phyloP scores from a whole-genome alignment of 2,329 filamentous ascomycete genomes.

The Scorias spongiosa region DNA sequence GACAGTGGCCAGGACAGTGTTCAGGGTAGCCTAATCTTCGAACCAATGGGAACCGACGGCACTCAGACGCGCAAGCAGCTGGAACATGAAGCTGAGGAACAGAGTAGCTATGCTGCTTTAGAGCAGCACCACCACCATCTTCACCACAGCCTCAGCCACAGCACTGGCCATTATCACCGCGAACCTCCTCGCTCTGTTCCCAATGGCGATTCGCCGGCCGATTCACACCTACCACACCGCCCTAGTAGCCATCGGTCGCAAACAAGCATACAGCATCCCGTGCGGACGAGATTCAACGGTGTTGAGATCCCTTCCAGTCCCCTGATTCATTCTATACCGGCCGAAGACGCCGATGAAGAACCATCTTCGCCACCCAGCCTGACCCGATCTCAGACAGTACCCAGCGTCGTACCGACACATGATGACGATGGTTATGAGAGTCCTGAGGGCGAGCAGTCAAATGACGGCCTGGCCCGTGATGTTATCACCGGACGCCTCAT shows the following conservation, averaged over 20 bases:
- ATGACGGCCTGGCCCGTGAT: constrained; percentile 47
- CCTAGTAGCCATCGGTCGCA: neutral
- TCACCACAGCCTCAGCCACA: too few relatives aligned
- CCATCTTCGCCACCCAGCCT: constrained; percentile 2
- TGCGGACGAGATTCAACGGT: neutral
- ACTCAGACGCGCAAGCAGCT: constrained; percentile 19
- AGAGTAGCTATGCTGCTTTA: neutral
- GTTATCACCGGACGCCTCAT: constrained; percentile 84
- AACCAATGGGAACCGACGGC: constrained; percentile 27
- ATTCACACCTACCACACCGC: neutral
- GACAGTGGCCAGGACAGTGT: constrained; percentile 16
- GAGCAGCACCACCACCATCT: neutral
- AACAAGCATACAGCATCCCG: neutral
- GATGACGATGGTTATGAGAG: constrained; percentile 21
- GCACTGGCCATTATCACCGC: neutral
- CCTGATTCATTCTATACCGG: neutral
- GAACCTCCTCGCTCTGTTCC: neutral
- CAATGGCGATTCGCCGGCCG: neutral
- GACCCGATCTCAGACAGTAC: constrained; percentile 11
- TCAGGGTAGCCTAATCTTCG: constrained; percentile 57
- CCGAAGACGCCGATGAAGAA: neutral
- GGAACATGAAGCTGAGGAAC: constrained; percentile 9
- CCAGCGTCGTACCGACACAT: constrained; percentile 9
- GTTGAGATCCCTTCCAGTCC: neutral
- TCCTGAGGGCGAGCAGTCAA: constrained; percentile 18